Evolutionary conservation across 2,329 filamentous ascomycete species (phyloP), one percentile per base, ranked within the genome.

Genomic region (Penicillium frequentans): DNA sequence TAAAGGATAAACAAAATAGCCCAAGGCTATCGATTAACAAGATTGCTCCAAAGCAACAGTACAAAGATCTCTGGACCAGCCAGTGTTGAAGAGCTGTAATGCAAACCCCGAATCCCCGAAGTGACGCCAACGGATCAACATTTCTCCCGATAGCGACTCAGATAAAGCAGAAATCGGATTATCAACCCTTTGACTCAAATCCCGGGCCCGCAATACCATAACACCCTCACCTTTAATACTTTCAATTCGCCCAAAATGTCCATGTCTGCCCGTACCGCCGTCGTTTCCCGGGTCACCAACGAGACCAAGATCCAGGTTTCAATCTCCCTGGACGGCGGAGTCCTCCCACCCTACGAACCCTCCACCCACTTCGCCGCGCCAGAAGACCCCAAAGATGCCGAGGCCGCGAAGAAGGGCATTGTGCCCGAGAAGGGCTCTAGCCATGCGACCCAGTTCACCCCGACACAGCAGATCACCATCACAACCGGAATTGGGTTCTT

Each of bases 401-500:
- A 79, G 86, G 58, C 76, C 62, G 77, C 82, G 16, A 73, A 78
- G 56, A 78, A 75, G 35, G 73, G 71, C 48, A 74, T 80, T 42
- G 69, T 77, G 5, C 69, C 76, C 1, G 68, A 69, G 23, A 70
- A 73, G 46, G 71, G 75, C 52, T 84, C 84, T 58, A 81, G 82
- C 55, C 95, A 99, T 74, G 93, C 95, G 29, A 88, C 88, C 1
- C 93, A 99, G 77, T 81, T 86, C 63, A 93, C 90, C 66, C 87
- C 89, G 65, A 90, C 88, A 43, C 95, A 98, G 77, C 87, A 86
- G 59, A 97, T 98, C 73, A 86, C 86, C 71, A 83, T 98, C 64
- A 88, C 91, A 82, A 96, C 93, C 0, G 95, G 95, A 63, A 96
- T 99, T 75, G 95, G 95, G 58, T 99, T 99, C 78, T 83, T 99